Percentiles rank a stretch among this genome's conserved stretches.
Evolutionary conservation across 2,329 filamentous ascomycete species (phyloP).

Genomic region (Neurospora sp.): DNA sequence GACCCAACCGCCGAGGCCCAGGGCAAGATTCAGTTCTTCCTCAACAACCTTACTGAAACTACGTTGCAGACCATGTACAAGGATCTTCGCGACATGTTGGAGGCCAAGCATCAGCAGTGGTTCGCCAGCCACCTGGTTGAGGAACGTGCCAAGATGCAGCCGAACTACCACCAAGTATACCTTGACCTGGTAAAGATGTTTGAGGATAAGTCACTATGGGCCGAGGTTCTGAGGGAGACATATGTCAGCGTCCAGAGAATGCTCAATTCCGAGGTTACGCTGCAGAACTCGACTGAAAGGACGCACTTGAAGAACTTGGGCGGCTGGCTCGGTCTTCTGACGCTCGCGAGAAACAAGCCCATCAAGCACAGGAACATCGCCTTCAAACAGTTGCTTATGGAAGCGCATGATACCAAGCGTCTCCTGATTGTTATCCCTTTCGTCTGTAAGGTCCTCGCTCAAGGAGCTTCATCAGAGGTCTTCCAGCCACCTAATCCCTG

Average conservation of each 20-base stretch:
- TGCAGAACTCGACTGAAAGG: constrained; percentile 76
- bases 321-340: constrained; percentile 86
- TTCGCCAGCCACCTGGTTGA: constrained; percentile 93
- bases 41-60: constrained; percentile 91
- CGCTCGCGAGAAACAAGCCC: constrained; percentile 85
- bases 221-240: constrained; percentile 85
- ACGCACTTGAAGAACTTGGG: constrained; percentile 88
- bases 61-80: constrained; percentile 78
- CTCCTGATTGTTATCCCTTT: constrained; percentile 91
- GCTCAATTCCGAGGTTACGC: constrained; percentile 80
- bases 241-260: constrained; percentile 78
- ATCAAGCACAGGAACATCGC: constrained; percentile 96
- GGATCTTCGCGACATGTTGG: constrained; percentile 70
- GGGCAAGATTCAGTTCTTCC: constrained; percentile 87
- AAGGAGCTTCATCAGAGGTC: constrained; percentile 74
- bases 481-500: constrained; percentile 95
- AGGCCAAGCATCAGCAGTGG: constrained; percentile 83
- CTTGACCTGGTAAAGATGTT: constrained; percentile 80
- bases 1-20: constrained; percentile 79
- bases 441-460: constrained; percentile 87
- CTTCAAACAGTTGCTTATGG: constrained; percentile 89
- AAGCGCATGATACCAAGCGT: constrained; percentile 87
- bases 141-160: constrained; percentile 92
- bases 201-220: constrained; percentile 68
- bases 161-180: constrained; percentile 92